These are phyloP conservation scores for Xanthoparmelia taractica DNA, from an alignment of 495 filamentous ascomycete genomes.

Conservation along the genomic window DNA sequence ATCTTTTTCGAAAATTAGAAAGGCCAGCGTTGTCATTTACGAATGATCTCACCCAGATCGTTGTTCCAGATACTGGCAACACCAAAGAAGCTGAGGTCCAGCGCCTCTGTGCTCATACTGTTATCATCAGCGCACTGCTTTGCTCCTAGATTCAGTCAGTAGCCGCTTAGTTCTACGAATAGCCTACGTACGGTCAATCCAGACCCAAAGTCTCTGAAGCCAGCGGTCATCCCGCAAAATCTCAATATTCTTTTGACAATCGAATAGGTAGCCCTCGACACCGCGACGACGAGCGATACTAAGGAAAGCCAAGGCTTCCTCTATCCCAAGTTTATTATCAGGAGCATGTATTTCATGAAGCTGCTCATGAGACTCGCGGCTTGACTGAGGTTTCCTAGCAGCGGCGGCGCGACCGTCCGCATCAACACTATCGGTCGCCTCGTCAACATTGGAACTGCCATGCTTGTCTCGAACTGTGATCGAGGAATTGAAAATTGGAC, in stretches of 20 bases:
- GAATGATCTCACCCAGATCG: conserved; percentile 48
- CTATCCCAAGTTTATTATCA: conserved; percentile 29
- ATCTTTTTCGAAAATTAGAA: conserved; percentile 15
- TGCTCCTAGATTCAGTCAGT: conserved; percentile 47
- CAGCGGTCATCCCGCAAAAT: conserved; percentile 66
- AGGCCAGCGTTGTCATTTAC: too few relatives aligned
- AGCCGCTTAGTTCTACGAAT: background rate
- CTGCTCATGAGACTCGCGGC: conserved; percentile 39
- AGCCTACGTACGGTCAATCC: conserved; percentile 54
- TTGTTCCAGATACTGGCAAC: conserved; percentile 74
- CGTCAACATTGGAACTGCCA: background rate
- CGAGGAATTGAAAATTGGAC: background rate
- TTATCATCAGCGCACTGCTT: conserved; percentile 55
- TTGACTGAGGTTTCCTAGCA: conserved; percentile 28
- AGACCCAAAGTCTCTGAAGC: conserved; percentile 69
- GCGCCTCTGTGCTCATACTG: conserved; percentile 62
- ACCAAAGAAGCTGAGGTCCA: conserved; percentile 83
- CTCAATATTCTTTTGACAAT: conserved; percentile 57
- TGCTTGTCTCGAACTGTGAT: background rate
- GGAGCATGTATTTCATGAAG: conserved; percentile 29
- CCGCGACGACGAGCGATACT: conserved; percentile 47
- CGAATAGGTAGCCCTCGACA: conserved; percentile 70
- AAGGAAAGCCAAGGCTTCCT: conserved; percentile 39
- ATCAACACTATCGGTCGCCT: background rate
- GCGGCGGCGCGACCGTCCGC: background rate